Percentiles rank a stretch among this genome's conserved stretches.
Conservation (phyloP, 192 early-diverging fungal genomes). For the Chytriomyces confervae region DNA sequence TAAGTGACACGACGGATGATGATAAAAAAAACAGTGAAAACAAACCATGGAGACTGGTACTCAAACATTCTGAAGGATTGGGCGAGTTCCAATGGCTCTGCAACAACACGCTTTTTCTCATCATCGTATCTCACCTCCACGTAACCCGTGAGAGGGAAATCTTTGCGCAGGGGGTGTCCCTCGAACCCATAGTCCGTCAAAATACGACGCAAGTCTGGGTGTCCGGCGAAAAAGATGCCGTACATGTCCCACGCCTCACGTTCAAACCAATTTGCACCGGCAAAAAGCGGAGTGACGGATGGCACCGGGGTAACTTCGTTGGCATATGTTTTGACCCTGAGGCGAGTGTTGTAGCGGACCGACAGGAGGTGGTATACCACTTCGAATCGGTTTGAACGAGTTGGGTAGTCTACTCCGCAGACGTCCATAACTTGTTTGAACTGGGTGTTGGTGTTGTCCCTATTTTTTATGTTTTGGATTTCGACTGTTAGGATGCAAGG, state of each 20-base stretch:
- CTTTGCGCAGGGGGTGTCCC: constrained; percentile 89
- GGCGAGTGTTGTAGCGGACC: constrained; percentile 86
- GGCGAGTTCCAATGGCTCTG: constrained; percentile 93
- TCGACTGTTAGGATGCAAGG: not conserved
- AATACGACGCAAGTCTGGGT: constrained; percentile 95
- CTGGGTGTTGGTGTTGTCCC: constrained; percentile 89
- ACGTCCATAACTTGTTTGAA: constrained; percentile 92
- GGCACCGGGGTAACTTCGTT: constrained; percentile 91
- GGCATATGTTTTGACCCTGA: constrained; percentile 97
- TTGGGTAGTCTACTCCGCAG: constrained; percentile 91
- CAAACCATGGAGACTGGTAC: constrained; percentile 92
- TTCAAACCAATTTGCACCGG: constrained; percentile 95
- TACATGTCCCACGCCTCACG: constrained; percentile 99
- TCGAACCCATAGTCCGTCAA: constrained; percentile 98
- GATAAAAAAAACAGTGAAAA: constrained; percentile 35
- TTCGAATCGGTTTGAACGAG: constrained; percentile 92
- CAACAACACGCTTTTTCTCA: constrained; percentile 95
- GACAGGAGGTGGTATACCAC: constrained; percentile 93
- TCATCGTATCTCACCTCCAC: constrained; percentile 99
- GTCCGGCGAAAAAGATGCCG: constrained; percentile 93
- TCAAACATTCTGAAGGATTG: constrained; percentile 98
- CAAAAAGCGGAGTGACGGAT: constrained; percentile 78
- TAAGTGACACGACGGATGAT: not conserved
- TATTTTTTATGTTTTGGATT: constrained; percentile 26
- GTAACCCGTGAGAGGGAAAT: constrained; percentile 99